These are phyloP conservation scores for Hermanozyma aechmeae DNA, from an alignment of 805 yeast species.

Conservation along the genomic window DNA sequence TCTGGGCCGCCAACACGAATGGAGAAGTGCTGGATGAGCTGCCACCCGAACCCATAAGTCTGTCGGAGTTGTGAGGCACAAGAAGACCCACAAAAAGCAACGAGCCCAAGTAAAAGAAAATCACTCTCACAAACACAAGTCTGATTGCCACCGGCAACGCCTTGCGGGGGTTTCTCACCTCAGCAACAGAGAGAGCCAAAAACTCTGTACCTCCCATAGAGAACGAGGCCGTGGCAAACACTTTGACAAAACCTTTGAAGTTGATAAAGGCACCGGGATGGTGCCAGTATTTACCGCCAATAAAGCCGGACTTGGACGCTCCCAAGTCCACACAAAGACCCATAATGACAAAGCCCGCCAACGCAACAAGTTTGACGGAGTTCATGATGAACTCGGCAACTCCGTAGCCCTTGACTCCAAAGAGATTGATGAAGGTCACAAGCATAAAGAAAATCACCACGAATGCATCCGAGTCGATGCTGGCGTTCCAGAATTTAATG, in stretches of 20 bases:
- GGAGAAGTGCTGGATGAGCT: conserved; percentile 20
- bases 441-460: conserved; percentile 43
- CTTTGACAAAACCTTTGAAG: conserved; percentile 32
- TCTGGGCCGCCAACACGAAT: conserved; percentile 18
- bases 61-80: conserved; percentile 24
- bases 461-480: conserved; percentile 45
- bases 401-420: conserved; percentile 40
- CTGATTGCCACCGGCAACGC: conserved; percentile 34
- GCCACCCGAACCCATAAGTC: conserved; percentile 26
- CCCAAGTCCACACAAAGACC: conserved; percentile 32
- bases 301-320: conserved; percentile 20
- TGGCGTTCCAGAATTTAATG: conserved; percentile 46
- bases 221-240: conserved; percentile 31
- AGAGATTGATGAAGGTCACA: conserved; percentile 34
- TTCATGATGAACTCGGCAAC: conserved; percentile 35
- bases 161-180: conserved; percentile 27
- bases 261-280: conserved; percentile 28
- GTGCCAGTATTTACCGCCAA: conserved; percentile 35
- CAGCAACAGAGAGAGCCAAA: conserved; percentile 29
- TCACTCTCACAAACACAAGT: conserved; percentile 29
- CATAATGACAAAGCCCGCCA: conserved; percentile 32
- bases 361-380: conserved; percentile 24
- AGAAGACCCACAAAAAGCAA: conserved; percentile 29
- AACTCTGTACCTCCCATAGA: conserved; percentile 34
- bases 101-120: conserved; percentile 30